Evolutionary conservation across 208 protist species (phyloP).

Genomic region (Trypanosoma congolense): DNA sequence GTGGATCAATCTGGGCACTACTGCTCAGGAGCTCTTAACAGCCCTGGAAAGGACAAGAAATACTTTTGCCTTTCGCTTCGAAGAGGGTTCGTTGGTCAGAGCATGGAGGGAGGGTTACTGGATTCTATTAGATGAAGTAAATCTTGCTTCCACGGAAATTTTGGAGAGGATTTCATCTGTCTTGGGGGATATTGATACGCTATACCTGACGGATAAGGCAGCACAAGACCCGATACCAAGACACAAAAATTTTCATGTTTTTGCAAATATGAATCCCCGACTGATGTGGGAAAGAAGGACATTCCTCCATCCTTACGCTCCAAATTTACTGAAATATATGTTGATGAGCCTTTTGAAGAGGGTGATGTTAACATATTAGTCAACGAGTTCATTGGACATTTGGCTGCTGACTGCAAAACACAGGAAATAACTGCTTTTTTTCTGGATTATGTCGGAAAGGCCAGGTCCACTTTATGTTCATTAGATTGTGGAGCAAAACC

Average conservation of each 20-base stretch:
- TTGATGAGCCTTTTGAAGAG: slow-evolving; percentile 93
- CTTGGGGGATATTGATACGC: slow-evolving; percentile 88
- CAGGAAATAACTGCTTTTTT: slow-evolving; percentile 95
- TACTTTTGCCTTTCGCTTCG: slow-evolving; percentile 97
- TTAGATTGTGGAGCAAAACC: slow-evolving; percentile 89
- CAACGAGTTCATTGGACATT: slow-evolving; percentile 81
- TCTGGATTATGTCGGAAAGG: slow-evolving; percentile 81
- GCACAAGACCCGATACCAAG: slow-evolving; percentile 52
- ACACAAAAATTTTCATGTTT: slow-evolving; percentile 98
- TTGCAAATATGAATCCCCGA: slow-evolving; percentile 99
- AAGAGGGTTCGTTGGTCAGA: slow-evolving; percentile 96
- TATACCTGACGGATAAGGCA: slow-evolving; percentile 81
- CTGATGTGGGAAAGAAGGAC: slow-evolving; percentile 99
- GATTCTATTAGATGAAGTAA: slow-evolving; percentile 99
- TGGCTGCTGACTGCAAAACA: slow-evolving; percentile 71
- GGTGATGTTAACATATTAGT: slow-evolving; percentile 94
- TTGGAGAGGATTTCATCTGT: slow-evolving; percentile 94
- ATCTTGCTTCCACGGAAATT: slow-evolving; percentile 97
- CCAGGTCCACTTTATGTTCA: slow-evolving; percentile 86
- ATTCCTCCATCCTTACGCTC: slow-evolving; percentile 91
- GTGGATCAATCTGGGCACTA: slow-evolving; percentile 60
- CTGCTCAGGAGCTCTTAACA: slow-evolving; percentile 41
- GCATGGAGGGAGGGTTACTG: slow-evolving; percentile 97
- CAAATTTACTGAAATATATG: slow-evolving; percentile 98
- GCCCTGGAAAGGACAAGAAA: slow-evolving; percentile 51